Evolutionary conservation across 2,329 filamentous ascomycete genomes (phyloP), one percentile per base, ranked within the genome.

Genomic region (Fusarium chaquense): DNA sequence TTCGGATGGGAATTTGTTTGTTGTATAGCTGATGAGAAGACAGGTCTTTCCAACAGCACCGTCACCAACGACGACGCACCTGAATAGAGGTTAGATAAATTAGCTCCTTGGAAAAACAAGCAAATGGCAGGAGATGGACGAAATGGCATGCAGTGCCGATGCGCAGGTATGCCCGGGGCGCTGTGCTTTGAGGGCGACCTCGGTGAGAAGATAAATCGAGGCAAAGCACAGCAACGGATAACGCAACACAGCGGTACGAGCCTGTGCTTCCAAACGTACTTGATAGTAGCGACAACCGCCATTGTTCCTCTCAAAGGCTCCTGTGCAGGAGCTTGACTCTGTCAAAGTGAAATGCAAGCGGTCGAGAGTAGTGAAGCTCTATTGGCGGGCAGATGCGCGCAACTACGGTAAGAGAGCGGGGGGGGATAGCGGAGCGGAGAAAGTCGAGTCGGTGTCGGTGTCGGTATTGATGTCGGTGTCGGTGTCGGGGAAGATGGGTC

Each of bases 1-100:
- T 94, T 99, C 96, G 77, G 94, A 98, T 36, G 96, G 96, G 82
- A 99, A 99, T 78, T 98, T 98, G 88, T 99, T 99, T 71, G 96
- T 99, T 72, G 96, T 99, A 84, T 99, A 99, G 81, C 93, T 97
- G 85, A 99, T 99, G 79, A 99, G 90, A 72, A 99, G 90, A 84
- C 96, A 99, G 73, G 96, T 99, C 88, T 99, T 99, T 82, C 96
- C 96, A 75, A 99, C 96, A 73, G 96, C 96, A 94, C 96, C 96
- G 83, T 99, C 96, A 81, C 96, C 96, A 77, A 99, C 96, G 76
- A 99, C 96, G 78, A 99, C 96, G 84, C 96, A 99, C 84, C 96
- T 99, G 64, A 26, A 47, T 63, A 38, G 53, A 30, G 62, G 67
- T 65, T 47, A 50, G 28, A 59, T 49, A 24, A 51, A 62, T 78